phyloP scores from a whole-genome alignment of 257 asterid genomes.

The Scutellaria galericulata region DNA sequence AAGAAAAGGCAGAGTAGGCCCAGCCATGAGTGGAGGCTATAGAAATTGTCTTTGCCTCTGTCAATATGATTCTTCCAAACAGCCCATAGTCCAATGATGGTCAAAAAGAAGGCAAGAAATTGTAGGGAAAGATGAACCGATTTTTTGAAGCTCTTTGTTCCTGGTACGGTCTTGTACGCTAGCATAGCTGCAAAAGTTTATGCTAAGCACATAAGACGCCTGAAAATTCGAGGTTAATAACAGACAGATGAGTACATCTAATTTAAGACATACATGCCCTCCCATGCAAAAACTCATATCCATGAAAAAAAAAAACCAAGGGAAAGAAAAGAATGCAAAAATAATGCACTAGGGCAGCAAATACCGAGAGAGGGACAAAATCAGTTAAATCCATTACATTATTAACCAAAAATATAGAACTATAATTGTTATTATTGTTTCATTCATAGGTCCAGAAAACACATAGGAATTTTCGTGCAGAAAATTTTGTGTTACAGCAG shows the following conservation, averaged over 20 bases:
- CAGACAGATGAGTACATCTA: not conserved
- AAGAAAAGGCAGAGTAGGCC: conserved; percentile 77
- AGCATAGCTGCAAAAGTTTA: conserved; percentile 69
- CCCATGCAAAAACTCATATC: not conserved
- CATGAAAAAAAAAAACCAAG: not conserved
- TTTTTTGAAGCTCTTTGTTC: conserved; percentile 69
- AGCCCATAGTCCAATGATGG: conserved; percentile 76
- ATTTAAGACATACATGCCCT: not conserved
- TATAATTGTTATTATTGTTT: not conserved
- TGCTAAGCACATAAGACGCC: conserved; percentile 11
- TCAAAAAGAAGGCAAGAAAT: conserved; percentile 56
- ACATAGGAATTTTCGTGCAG: no score
- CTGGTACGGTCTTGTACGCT: conserved; percentile 81
- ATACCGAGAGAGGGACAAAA: not conserved
- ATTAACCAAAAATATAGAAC: not conserved
- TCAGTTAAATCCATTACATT: conserved; percentile 7
- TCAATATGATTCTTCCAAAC: conserved; percentile 84
- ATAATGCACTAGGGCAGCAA: not conserved
- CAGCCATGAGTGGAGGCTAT: conserved; percentile 93
- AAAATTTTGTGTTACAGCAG: not conserved
- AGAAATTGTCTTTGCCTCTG: conserved; percentile 78
- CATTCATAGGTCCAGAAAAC: not conserved
- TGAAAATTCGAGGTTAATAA: not conserved
- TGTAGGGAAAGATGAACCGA: conserved; percentile 74
- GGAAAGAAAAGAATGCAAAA: not conserved